Conservation (phyloP, 768 basidiomycete genomes). For the Tricholoma terreum region DNA sequence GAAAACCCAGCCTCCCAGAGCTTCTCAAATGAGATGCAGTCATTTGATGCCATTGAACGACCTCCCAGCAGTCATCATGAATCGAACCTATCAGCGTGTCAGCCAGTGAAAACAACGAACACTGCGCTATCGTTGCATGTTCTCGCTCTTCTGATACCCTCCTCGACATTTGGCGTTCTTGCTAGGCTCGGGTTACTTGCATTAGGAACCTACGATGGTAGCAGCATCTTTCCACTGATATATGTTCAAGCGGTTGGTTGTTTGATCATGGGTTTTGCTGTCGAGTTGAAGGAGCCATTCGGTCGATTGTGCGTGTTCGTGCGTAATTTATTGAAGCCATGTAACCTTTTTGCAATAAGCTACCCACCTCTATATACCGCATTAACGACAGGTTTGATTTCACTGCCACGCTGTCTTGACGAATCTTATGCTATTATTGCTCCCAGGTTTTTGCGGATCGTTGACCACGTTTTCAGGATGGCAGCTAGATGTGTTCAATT, state of each 20-base stretch:
- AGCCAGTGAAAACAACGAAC: constrained; percentile 33
- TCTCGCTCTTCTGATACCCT: constrained; percentile 70
- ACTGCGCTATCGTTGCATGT: constrained; percentile 64
- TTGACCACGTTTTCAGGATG: constrained; percentile 96
- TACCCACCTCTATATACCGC: constrained; percentile 89
- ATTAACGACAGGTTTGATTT: constrained; percentile 67
- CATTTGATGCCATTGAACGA: constrained; percentile 34
- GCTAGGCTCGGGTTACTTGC: constrained; percentile 77
- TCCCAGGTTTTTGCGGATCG: constrained; percentile 91
- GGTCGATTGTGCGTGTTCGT: constrained; percentile 60
- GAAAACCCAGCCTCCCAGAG: constrained; percentile 1
- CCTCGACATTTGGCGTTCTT: constrained; percentile 83
- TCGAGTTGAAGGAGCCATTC: constrained; percentile 70
- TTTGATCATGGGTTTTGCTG: constrained; percentile 82
- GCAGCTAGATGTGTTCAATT: constrained; percentile 85
- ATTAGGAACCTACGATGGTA: constrained; percentile 69
- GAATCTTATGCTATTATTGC: not conserved
- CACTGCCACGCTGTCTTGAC: not conserved
- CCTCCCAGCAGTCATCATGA: constrained; percentile 28
- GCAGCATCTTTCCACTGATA: constrained; percentile 75
- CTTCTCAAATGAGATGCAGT: constrained; percentile 13
- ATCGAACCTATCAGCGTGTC: constrained; percentile 24
- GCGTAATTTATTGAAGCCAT: not conserved
- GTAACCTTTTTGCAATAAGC: constrained; percentile 36
- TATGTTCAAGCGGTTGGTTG: constrained; percentile 90